These are phyloP conservation scores for Byssothecium circinans DNA, from an alignment of 2,329 filamentous ascomycete genomes.

Conservation along the genomic window DNA sequence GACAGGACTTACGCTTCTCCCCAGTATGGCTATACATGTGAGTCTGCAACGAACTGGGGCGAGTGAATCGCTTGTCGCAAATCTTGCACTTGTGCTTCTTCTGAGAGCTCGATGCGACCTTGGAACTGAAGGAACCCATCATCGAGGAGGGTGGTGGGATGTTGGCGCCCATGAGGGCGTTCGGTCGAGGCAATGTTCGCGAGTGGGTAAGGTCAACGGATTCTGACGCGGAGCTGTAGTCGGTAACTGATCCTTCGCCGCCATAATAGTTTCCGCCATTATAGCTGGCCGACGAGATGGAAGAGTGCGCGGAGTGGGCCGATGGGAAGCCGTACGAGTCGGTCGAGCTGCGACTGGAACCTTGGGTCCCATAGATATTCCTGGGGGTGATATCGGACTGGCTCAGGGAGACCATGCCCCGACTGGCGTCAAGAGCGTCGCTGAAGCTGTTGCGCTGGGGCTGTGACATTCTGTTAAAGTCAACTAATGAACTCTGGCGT, in stretches of 20 bases:
- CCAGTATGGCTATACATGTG: conserved; percentile 99
- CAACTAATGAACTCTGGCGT: conserved; percentile 66
- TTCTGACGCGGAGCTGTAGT: conserved; percentile 91
- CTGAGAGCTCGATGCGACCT: conserved; percentile 90
- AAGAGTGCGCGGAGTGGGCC: conserved; percentile 81
- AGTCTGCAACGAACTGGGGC: conserved; percentile 90
- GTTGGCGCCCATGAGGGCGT: conserved; percentile 61
- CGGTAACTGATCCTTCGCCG: conserved; percentile 78
- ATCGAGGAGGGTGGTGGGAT: conserved; percentile 88
- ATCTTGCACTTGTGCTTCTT: conserved; percentile 99
- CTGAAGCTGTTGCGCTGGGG: conserved; percentile 71
- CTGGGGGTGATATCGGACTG: conserved; percentile 80
- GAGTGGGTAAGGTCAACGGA: conserved; percentile 77
- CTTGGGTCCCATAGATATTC: conserved; percentile 76
- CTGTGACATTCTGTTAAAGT: conserved; percentile 61
- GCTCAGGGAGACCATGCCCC: conserved; percentile 94
- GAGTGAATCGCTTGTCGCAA: conserved; percentile 95
- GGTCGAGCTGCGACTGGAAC: conserved; percentile 67
- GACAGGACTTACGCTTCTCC: conserved; percentile 82
- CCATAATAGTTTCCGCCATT: conserved; percentile 84
- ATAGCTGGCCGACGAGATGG: conserved; percentile 79
- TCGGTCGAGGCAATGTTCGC: conserved; percentile 80
- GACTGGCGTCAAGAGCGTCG: conserved; percentile 88
- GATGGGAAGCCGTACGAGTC: conserved; percentile 93
- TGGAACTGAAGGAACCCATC: conserved; percentile 99